Conservation (phyloP, 129 eudicot species). For the Rutidosis leptorrhynchoides region DNA sequence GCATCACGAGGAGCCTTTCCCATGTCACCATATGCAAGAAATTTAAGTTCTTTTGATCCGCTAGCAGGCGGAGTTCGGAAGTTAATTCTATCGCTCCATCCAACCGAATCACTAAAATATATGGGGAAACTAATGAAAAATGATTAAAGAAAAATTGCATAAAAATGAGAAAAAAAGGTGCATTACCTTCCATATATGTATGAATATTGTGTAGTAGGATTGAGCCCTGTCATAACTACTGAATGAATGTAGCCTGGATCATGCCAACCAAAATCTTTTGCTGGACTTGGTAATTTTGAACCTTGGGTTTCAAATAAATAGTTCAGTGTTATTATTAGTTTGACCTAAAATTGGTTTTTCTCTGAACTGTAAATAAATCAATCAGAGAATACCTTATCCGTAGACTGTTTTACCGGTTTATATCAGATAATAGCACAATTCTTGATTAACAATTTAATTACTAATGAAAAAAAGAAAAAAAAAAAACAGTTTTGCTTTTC, state of each 20-base stretch:
- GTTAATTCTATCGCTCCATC: slow-evolving; percentile 62
- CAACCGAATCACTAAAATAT: slow-evolving; percentile 49
- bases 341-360: too few relatives aligned
- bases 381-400: too few relatives aligned
- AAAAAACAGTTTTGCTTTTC: too few relatives aligned
- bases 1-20: slow-evolving; percentile 91
- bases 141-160: neutral
- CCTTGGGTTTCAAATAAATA: slow-evolving; percentile 23
- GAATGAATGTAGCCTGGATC: slow-evolving; percentile 95
- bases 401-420: too few relatives aligned
- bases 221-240: slow-evolving; percentile 60
- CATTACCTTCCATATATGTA: slow-evolving; percentile 90
- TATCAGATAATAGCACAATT: too few relatives aligned
- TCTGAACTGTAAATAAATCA: neutral
- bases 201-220: slow-evolving; percentile 54
- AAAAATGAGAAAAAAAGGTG: neutral
- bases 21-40: slow-evolving; percentile 89
- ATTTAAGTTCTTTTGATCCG: slow-evolving; percentile 63
- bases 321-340: neutral
- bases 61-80: slow-evolving; percentile 70
- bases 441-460: too few relatives aligned
- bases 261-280: slow-evolving; percentile 95
- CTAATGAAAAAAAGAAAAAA: too few relatives aligned
- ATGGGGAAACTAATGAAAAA: neutral
- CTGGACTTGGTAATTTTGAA: slow-evolving; percentile 53